A percentile compares a stretch with the other conserved stretches of the same genome.
Conservation (phyloP, 306 rosid species). For the Vigna unguiculata region DNA sequence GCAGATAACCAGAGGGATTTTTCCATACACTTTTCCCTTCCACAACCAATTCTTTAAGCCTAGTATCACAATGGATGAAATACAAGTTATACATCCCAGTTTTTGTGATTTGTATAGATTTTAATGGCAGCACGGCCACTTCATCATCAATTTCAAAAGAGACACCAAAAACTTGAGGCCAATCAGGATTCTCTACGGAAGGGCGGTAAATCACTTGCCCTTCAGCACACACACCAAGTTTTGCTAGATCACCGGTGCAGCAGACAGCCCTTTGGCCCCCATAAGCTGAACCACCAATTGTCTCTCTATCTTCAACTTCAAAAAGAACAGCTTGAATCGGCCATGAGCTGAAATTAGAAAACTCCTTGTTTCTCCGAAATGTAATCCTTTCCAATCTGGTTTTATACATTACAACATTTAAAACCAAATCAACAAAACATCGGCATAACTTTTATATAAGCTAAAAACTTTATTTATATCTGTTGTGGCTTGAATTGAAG, state of each 20-base stretch:
- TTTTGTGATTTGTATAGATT: conserved; percentile 67
- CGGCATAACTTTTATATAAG: background rate
- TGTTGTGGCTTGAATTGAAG: too few relatives aligned
- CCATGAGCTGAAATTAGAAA: conserved; percentile 75
- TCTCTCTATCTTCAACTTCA: conserved; percentile 97
- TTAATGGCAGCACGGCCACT: conserved; percentile 60
- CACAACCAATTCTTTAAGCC: conserved; percentile 71
- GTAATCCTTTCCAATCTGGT: conserved; percentile 86
- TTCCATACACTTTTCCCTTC: conserved; percentile 97
- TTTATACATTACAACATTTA: conserved; percentile 31
- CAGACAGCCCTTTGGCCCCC: conserved; percentile 99
- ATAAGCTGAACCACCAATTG: conserved; percentile 94
- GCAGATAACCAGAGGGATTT: conserved; percentile 87
- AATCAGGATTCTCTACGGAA: conserved; percentile 65
- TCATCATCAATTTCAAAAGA: conserved; percentile 65
- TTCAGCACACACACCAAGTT: conserved; percentile 82
- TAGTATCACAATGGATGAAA: conserved; percentile 89
- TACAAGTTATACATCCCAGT: conserved; percentile 98
- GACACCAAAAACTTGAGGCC: conserved; percentile 84
- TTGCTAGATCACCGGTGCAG: conserved; percentile 92
- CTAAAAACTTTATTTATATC: too few relatives aligned
- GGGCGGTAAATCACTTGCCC: conserved; percentile 86
- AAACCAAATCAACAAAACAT: conserved; percentile 42
- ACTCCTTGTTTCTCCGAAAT: conserved; percentile 70
- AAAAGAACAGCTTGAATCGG: conserved; percentile 82